These are phyloP conservation scores for Hypomyces perniciosus DNA, from an alignment of 2,329 filamentous ascomycete genomes.

Conservation along the genomic window DNA sequence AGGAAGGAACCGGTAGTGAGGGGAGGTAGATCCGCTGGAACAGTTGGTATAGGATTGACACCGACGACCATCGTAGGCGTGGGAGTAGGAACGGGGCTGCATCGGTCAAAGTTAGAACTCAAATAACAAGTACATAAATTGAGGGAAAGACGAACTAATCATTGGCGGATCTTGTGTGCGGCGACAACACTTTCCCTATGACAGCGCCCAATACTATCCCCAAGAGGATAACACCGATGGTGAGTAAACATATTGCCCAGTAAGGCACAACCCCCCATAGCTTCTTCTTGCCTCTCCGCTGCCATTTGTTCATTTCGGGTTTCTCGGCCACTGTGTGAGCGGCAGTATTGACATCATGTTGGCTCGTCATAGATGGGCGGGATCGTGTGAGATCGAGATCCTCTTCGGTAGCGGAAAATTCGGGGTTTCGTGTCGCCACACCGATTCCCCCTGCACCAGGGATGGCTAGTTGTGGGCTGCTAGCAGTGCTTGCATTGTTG, in stretches of 20 bases:
- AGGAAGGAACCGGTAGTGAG: slow-evolving; percentile 51
- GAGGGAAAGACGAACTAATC: slow-evolving; percentile 20
- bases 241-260: slow-evolving; percentile 52
- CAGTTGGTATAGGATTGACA: slow-evolving; percentile 43
- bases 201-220: slow-evolving; percentile 53
- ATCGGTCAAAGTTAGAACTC: neutral
- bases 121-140: neutral
- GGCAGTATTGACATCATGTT: slow-evolving; percentile 49
- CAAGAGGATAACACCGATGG: slow-evolving; percentile 45
- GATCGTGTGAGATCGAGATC: slow-evolving; percentile 47
- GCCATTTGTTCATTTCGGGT: slow-evolving; percentile 43
- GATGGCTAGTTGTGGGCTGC: slow-evolving; percentile 23
- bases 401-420: slow-evolving; percentile 53
- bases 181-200: slow-evolving; percentile 22
- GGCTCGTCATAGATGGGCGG: slow-evolving; percentile 45
- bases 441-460: slow-evolving; percentile 57
- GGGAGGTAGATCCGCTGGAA: slow-evolving; percentile 45
- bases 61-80: slow-evolving; percentile 41
- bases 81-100: slow-evolving; percentile 21
- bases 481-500: slow-evolving; percentile 13
- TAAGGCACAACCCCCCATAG: slow-evolving; percentile 55
- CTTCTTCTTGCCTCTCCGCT: slow-evolving; percentile 46
- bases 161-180: slow-evolving; percentile 10
- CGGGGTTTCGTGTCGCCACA: slow-evolving; percentile 54
- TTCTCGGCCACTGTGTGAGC: slow-evolving; percentile 44